A percentile compares a stretch with the other conserved stretches of the same genome.
phyloP scores from a whole-genome alignment of 2,329 filamentous ascomycete species.

The Alternaria sp. region DNA sequence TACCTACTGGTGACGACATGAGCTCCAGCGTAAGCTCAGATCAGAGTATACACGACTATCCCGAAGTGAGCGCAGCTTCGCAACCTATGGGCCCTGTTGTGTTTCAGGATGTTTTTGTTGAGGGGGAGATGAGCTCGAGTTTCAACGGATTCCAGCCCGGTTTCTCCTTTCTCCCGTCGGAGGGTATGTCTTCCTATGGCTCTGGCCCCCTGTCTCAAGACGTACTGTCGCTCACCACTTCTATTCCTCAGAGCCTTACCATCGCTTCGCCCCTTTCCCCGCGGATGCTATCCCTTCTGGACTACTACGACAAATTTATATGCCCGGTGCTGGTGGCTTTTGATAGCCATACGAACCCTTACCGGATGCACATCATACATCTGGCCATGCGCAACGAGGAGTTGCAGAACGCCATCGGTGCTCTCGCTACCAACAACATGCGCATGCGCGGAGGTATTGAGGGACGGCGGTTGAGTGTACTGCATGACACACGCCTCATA shows the following conservation, averaged over 20 bases:
- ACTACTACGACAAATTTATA: constrained; percentile 93
- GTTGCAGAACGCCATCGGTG: constrained; percentile 91
- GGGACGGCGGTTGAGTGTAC: constrained; percentile 41
- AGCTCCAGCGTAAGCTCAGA: constrained; percentile 56
- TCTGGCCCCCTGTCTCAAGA: constrained; percentile 47
- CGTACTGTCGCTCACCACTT: constrained; percentile 49
- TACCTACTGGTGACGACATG: constrained; percentile 50
- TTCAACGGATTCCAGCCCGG: constrained; percentile 47
- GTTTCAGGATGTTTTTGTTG: constrained; percentile 48
- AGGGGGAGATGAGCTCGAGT: constrained; percentile 49
- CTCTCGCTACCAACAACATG: constrained; percentile 85
- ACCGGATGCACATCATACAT: constrained; percentile 79
- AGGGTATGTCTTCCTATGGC: constrained; percentile 51
- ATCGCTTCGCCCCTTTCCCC: constrained; percentile 68
- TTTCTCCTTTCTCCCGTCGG: constrained; percentile 50
- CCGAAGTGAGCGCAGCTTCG: constrained; percentile 47
- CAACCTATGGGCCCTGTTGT: constrained; percentile 45
- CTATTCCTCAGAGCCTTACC: constrained; percentile 55
- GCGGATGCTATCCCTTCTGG: constrained; percentile 86
- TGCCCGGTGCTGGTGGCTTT: constrained; percentile 91
- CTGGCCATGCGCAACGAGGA: constrained; percentile 79
- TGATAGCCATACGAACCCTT: constrained; percentile 82
- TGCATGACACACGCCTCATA: constrained; percentile 40
- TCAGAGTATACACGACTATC: constrained; percentile 53
- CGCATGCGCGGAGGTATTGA: constrained; percentile 79